Evolutionary conservation across 2,329 filamentous ascomycete genomes (phyloP), one percentile per base, ranked within the genome.

Genomic region (Cryphonectria nitschkei): DNA sequence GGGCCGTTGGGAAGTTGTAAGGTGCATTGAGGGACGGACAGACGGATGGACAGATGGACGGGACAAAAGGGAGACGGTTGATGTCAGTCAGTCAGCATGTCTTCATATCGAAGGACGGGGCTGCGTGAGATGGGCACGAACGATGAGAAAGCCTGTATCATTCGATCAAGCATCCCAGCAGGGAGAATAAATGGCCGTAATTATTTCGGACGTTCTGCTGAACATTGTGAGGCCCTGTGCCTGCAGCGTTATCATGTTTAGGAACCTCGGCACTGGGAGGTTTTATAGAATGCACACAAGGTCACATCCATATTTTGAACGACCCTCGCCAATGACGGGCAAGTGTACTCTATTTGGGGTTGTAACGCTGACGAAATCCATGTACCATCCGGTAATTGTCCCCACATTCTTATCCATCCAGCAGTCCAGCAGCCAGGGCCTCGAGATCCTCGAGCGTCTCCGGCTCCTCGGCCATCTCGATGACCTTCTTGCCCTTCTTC

Each of bases 361-460:
- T 13, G 29, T 14, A 9, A 34, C 6, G 61, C 37, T 29, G 19
- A 46, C 2, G 0, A 37, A 46, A 16, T 14, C 3, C 60, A 62
- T 34, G 6, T 19, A 14, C 2, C 34, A 62, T 37, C 19, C 19
- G 37, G 9, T 39, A 1, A 41, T 39, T 29, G 4, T 43, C 39
- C 41, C 41, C 1, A 13, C 11, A 6, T 14, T 19, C 34, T 63
- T 74, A 84, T 67, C 80, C 81, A 72, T 88, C 87, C 78, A 97
- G 80, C 79, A 96, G 81, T 3, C 91, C 92, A 61, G 91, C 88
- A 68, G 93, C 93, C 81, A 95, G 81, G 56, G 90, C 89, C 82
- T 95, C 93, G 75, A 94, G 84, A 80, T 95, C 92, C 79, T 94
- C 91, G 76, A 95, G 82, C 58, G 92, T 95, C 81, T 94, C 91